Evolutionary conservation across 2,329 filamentous ascomycete genomes (phyloP).

Genomic region (Colletotrichum sp.): DNA sequence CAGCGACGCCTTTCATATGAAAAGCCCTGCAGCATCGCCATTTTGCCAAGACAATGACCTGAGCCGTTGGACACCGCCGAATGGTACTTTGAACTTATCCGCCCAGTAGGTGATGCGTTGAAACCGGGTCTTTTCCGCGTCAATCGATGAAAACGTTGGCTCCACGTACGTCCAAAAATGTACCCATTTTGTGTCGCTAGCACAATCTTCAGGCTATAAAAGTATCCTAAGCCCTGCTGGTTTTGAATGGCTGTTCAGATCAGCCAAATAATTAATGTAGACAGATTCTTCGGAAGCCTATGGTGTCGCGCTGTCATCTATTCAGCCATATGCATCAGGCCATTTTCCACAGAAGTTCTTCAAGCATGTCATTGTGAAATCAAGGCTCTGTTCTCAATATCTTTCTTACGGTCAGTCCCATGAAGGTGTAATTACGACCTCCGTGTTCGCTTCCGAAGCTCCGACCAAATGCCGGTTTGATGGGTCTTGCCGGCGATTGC

Average conservation of each 20-base stretch:
- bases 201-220: accelerated
- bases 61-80: neutral
- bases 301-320: neutral
- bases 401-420: neutral
- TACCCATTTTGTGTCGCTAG: neutral
- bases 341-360: too few species aligned
- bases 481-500: neutral
- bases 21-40: constrained; percentile 10
- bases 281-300: neutral
- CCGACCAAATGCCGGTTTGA: neutral
- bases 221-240: neutral
- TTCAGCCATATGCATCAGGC: neutral
- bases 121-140: neutral
- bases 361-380: neutral
- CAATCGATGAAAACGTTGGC: neutral
- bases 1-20: neutral
- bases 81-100: neutral
- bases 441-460: neutral
- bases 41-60: constrained; percentile 4
- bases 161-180: accelerated
- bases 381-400: neutral
- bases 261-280: neutral
- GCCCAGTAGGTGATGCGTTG: neutral
- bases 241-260: neutral
- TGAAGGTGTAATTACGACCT: neutral